Percentiles rank a stretch among this genome's conserved stretches.
Conservation (phyloP, 2,329 filamentous ascomycete species). For the Colletotrichum theobromicola region DNA sequence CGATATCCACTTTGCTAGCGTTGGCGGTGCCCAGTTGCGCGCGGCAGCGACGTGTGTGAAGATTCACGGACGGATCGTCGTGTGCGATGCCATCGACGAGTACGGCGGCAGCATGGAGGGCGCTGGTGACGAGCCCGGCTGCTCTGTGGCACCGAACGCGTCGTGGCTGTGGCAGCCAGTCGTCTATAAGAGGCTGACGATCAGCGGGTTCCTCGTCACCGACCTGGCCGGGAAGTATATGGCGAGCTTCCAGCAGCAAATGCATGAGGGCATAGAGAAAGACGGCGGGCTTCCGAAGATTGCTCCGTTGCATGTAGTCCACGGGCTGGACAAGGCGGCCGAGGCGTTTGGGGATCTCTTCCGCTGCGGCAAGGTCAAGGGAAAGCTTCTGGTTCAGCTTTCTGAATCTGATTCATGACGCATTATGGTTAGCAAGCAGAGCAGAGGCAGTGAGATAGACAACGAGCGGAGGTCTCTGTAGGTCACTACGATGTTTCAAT, state of each 20-base stretch:
- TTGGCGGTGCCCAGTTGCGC: constrained; percentile 69
- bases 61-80: background rate
- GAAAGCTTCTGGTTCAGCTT: background rate
- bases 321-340: background rate
- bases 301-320: background rate
- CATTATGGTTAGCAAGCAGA: background rate
- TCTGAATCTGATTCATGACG: background rate
- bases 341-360: background rate
- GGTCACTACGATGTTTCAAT: background rate
- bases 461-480: background rate
- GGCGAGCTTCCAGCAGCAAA: background rate
- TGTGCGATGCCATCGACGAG: background rate
- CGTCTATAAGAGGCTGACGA: background rate
- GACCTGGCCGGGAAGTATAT: background rate
- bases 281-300: background rate
- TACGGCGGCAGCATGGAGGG: background rate
- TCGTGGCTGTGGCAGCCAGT: background rate
- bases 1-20: constrained; percentile 85
- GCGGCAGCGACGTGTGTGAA: background rate
- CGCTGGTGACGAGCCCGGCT: background rate
- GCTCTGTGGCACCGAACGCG: background rate
- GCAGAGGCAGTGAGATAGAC: background rate
- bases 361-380: background rate
- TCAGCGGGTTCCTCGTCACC: background rate
- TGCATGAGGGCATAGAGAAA: background rate